Base-by-base conservation (phyloP, 1,284 basidiomycete genomes). In the Farysia itapuensis region DNA sequence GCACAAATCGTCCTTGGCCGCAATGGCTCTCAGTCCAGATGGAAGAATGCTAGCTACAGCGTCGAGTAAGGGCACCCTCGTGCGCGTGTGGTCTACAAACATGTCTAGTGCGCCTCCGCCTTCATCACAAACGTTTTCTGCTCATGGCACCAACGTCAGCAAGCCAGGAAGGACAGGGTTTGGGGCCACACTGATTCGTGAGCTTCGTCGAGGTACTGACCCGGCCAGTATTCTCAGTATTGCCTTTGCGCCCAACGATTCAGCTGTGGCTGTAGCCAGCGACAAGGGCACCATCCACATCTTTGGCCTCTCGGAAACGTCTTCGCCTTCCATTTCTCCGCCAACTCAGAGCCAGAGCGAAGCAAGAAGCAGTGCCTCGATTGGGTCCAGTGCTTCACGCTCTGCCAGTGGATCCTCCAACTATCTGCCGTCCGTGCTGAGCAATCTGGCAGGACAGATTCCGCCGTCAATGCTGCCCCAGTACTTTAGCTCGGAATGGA, bases 281-380 rank as follows among this genome's bases (percentile, higher is more conserved):
- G 70, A 72, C 43, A 72, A 67, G 42, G 70, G 70, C 9, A 72
- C 68, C 0, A 52, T 72, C 19, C 70, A 72, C 38, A 51, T 72
- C 37, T 72, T 71, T 32, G 35, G 51, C 0, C 51, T 72, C n/a
- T 18, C 35, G 5, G 36, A 28, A 3, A 11, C 5, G 5, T 28
- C 26, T 28, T 28, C n/a, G 11, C 8, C 26, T 18, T 25, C 41
- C 16, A 19, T 5, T 18, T 34, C n/a, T 15, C 11, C 11, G n/a
- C n/a, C n/a, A n/a, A n/a, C n/a, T n/a, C n/a, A n/a, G n/a, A 16
- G 15, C 8, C n/a, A 19, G 11, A 16, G 18, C 11, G 32, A 33
- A 16, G 9, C 30, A 7, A 21, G 7, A 9, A 21, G 19, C 8
- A 9, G 34, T 9, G 7, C 36, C 11, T 7, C 9, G 7, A 7